Base-by-base conservation (phyloP, 2,329 filamentous ascomycete species). In the Sporothrix mexicana region DNA sequence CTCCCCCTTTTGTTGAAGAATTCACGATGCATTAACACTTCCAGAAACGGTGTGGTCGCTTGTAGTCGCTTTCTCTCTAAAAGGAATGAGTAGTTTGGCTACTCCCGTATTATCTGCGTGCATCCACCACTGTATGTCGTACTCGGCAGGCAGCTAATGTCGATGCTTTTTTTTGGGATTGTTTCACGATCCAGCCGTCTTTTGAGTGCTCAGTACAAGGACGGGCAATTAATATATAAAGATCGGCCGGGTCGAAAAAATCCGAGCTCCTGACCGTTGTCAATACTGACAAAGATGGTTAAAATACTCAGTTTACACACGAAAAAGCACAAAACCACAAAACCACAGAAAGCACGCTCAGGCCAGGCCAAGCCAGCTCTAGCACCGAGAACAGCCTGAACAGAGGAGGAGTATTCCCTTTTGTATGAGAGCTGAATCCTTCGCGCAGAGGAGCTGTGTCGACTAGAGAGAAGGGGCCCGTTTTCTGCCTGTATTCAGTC, bases 361-460 rank as follows among this genome's bases (percentile, higher is more conserved):
- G 61, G 2, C 61, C 61, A 66, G 61, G 61, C 30, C 30, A 36
- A 36, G 30, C 30, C 30, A 36, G 30, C 53, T 47, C 15, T 70
- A 55, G 36, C 30, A 45, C 64, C 45, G 43, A 36, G 64, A 51
- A 9, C 9, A 36, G 30, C 45, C 20, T n/a, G 64, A 51, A 9
- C 9, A 36, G 30, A 36, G 30, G 20, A 25, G 51, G 1, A 67
- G 17, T 36, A 51, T 51, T 2, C 45, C 12, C 45, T 36, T 15
- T 17, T 61, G 45, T 51, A 51, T 17, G 51, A 69, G 36, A 41
- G 51, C 67, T 30, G 67, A 57, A 59, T 69, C 36, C 36, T 43
- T 69, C 51, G 30, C 36, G 30, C 3, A 17, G 47, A 51, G 66
- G 66, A 53, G 66, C 66, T 55, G 66, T 69, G 25, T 23, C 30